Evolutionary conservation across 768 basidiomycete species (phyloP).

Genomic region (Termitomyces sp.): DNA sequence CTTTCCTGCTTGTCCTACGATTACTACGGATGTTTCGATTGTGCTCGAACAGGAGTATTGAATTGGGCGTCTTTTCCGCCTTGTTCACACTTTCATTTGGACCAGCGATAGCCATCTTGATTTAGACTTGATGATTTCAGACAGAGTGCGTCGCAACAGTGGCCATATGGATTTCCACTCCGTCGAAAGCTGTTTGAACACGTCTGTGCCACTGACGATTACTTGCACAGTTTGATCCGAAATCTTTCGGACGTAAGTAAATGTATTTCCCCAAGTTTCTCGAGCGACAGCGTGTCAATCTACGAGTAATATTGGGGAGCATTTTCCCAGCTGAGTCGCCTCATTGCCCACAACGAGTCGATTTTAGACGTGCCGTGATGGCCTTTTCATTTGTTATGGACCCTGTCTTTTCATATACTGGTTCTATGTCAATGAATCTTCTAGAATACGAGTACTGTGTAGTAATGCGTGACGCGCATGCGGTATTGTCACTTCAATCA

Average conservation of each 20-base stretch:
- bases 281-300: not conserved
- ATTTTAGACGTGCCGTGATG: slow-evolving; percentile 10
- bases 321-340: slow-evolving; percentile 1
- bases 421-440: slow-evolving; percentile 7
- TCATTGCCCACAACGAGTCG: not conserved
- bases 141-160: not conserved
- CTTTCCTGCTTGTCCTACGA: not conserved
- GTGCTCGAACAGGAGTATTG: not conserved
- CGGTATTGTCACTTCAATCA: not conserved
- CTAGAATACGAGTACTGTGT: not conserved
- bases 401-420: slow-evolving; percentile 14
- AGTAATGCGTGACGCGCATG: not conserved
- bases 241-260: not conserved
- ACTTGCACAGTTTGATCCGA: not conserved
- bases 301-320: not conserved
- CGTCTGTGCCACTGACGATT: not conserved
- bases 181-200: not conserved
- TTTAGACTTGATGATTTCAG: no score
- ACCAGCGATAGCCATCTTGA: no score
- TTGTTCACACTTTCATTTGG: not conserved
- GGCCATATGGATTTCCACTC: no score
- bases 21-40: not conserved
- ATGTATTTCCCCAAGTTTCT: not conserved
- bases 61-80: not conserved
- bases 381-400: slow-evolving; percentile 13